Base-by-base conservation (phyloP, 179 eudicot genomes). In the Kewa caespitosa region DNA sequence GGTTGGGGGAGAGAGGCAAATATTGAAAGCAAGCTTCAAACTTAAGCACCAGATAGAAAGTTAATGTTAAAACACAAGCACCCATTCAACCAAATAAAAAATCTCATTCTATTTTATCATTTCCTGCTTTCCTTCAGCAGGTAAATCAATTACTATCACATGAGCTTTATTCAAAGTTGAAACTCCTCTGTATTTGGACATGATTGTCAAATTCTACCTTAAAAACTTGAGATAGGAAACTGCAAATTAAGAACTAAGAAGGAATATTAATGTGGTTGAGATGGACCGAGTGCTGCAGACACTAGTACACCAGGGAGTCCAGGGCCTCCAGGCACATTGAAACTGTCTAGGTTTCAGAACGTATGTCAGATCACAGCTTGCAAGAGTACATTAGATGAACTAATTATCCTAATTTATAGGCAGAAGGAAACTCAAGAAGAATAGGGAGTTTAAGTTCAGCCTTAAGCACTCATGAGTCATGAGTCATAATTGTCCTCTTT, bases 141-240 rank as follows among this genome's bases (percentile, higher is more conserved):
- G 30, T 57, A 36, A 76, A 52, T 36, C 34, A 55, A 41, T 8
- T 1, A n/a, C 10, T 13, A 41, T 33, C 74, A 1, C 38, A 10
- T 28, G n/a, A 42, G 30, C 41, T 74, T n/a, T 33, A 23, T 60
- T 42, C 31, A 74, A 38, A n/a, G 1, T 31, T 37, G 20, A 18
- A 46, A 69, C 42, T 48, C 36, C 37, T 69, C 32, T 17, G 69
- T 37, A 69, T 36, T 59, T 42, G 62, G 62, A 54, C 70, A n/a
- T 43, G 13, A 27, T 48, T 63, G 27, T 71, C 13, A 37, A 12
- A 10, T n/a, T n/a, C n/a, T n/a, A 71, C 6, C 46, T 22, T 42
- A 43, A 70, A 42, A 46, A 11, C 20, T 42, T 27, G 27, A 4
- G 33, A 25, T 27, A 70, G 32, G 75, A 38, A 50, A 37, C 14